Conservation (phyloP, 352 stramenopile species). For the Pythium sukuiense region DNA sequence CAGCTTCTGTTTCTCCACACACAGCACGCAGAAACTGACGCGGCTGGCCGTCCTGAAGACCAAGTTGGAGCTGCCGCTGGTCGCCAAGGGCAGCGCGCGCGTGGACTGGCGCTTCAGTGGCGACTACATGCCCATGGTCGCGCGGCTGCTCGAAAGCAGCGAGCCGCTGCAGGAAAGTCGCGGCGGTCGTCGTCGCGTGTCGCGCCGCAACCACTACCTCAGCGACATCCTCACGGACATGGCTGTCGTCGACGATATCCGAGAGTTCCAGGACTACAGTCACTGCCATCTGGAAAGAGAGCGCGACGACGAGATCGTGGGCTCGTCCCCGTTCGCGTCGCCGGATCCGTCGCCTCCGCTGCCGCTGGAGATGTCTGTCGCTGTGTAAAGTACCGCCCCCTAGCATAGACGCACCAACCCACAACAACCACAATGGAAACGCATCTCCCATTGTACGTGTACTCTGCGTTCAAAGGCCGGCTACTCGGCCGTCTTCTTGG, state of each 20-base stretch:
- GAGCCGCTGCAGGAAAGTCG: slow-evolving; percentile 48
- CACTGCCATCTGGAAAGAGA: background rate
- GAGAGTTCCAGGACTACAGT: slow-evolving; percentile 15
- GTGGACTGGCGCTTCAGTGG: slow-evolving; percentile 45
- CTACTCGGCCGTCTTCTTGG: slow-evolving; percentile 69
- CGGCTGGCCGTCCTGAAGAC: slow-evolving; percentile 37
- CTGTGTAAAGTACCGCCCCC: background rate
- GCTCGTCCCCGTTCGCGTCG: slow-evolving; percentile 35
- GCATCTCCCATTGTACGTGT: background rate
- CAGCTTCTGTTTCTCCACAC: background rate
- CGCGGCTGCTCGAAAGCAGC: slow-evolving; percentile 46
- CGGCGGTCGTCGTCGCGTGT: slow-evolving; percentile 46
- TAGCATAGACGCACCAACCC: background rate
- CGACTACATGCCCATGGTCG: slow-evolving; percentile 77
- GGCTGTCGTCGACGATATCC: slow-evolving; percentile 52
- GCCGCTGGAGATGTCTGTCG: background rate
- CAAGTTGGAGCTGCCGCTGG: slow-evolving; percentile 38
- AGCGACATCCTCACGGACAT: slow-evolving; percentile 73
- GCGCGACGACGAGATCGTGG: slow-evolving; percentile 53
- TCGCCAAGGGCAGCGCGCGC: slow-evolving; percentile 23
- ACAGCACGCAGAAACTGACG: slow-evolving; percentile 19
- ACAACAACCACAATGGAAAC: background rate
- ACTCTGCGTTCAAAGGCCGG: background rate
- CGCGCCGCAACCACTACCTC: slow-evolving; percentile 77
- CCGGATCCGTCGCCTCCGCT: slow-evolving; percentile 5